Percentiles rank a stretch among this genome's conserved stretches.
Evolutionary conservation across 73 alveolate genomes (phyloP).

Genomic region (Loxodes magnus): DNA sequence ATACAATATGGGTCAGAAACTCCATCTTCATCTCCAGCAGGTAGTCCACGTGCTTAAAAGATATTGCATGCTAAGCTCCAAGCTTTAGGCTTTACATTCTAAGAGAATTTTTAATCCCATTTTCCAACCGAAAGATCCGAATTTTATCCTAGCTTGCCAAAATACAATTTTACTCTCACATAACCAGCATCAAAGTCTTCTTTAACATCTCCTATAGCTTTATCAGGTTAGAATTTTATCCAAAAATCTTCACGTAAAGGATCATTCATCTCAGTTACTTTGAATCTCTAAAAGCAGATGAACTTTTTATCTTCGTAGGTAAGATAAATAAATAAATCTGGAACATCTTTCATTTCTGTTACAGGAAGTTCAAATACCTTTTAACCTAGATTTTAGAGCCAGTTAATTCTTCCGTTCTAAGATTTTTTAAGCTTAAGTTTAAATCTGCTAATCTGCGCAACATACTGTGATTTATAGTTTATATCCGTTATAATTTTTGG

Average conservation of each 20-base stretch:
- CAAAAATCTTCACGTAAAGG: neutral
- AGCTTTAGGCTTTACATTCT: too few relatives aligned
- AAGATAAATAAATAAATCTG: conserved; percentile 22
- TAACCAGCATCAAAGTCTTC: conserved; percentile 9
- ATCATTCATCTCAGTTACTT: neutral
- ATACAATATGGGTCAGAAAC: conserved; percentile 47
- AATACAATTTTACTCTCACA: neutral
- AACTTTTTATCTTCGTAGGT: conserved; percentile 23
- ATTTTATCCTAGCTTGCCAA: too few relatives aligned
- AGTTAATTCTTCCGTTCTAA: conserved; percentile 13
- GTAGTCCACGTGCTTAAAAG: conserved; percentile 40
- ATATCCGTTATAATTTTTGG: neutral
- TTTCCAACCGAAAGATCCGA: too few relatives aligned
- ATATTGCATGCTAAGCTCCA: too few relatives aligned
- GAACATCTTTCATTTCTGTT: conserved; percentile 9
- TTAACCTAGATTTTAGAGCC: conserved; percentile 12
- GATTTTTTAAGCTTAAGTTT: conserved; percentile 9
- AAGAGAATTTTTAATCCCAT: too few relatives aligned
- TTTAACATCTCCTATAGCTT: conserved; percentile 5
- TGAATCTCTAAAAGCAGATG: too few relatives aligned
- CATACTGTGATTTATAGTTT: neutral
- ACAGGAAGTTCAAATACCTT: conserved; percentile 4
- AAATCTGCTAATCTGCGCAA: conserved; percentile 12
- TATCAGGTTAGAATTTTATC: neutral
- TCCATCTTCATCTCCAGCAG: conserved; percentile 40